Conservation (phyloP, 208 protist genomes). For the Wallacemonas collosoma region DNA sequence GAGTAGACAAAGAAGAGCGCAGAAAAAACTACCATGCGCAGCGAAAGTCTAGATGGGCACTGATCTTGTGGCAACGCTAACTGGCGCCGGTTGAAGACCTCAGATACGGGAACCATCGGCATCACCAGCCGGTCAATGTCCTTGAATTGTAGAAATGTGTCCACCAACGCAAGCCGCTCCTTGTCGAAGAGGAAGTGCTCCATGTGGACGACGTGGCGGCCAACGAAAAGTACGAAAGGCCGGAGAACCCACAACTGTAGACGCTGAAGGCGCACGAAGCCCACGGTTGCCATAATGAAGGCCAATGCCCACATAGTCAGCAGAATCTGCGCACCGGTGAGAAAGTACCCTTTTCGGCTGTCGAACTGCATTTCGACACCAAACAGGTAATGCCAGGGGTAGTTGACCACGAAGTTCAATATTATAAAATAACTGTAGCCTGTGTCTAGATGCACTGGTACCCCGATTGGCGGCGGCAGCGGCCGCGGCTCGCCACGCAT, state of each 20-base stretch:
- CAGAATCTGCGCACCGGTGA: constrained; percentile 4
- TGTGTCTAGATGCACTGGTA: neutral
- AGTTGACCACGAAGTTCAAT: neutral
- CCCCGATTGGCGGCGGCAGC: neutral
- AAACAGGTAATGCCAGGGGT: too few relatives aligned
- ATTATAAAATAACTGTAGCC: neutral
- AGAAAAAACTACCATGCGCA: constrained; percentile 52
- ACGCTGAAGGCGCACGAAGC: constrained; percentile 46
- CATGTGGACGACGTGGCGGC: constrained; percentile 42
- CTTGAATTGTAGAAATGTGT: constrained; percentile 38
- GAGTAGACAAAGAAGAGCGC: constrained; percentile 50
- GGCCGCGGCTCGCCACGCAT: neutral
- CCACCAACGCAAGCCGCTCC: constrained; percentile 36
- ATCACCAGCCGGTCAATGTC: constrained; percentile 38
- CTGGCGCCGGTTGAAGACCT: constrained; percentile 49
- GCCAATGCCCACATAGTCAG: constrained; percentile 26
- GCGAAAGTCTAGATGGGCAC: constrained; percentile 31
- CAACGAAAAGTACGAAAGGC: constrained; percentile 41
- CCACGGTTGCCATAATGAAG: constrained; percentile 21
- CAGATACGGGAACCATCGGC: constrained; percentile 31
- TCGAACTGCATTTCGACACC: too few relatives aligned
- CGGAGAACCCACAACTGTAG: constrained; percentile 51
- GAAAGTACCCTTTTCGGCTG: too few relatives aligned
- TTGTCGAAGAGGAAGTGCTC: constrained; percentile 72
- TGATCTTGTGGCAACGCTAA: constrained; percentile 28